phyloP scores from a whole-genome alignment of 306 rosid genomes.

The Trifolium repens region DNA sequence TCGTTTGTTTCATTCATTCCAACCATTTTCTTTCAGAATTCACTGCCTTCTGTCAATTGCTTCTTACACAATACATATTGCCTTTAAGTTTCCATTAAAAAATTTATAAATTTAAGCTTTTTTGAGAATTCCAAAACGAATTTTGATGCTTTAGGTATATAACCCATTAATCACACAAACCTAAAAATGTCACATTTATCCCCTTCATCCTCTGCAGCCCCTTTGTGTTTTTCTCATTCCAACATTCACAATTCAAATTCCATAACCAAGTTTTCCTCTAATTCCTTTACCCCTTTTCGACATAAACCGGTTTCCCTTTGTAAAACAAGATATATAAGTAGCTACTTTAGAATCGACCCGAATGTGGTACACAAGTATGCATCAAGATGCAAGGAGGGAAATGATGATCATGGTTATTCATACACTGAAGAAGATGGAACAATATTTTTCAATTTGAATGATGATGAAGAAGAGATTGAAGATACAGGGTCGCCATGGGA shows the following conservation, averaged over 20 bases:
- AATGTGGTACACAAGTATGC: conserved; percentile 35
- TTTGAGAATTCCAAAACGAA: no score
- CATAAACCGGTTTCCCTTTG: conserved; percentile 27
- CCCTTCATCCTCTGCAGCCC: conserved; percentile 48
- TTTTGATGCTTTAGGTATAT: conserved; percentile 36
- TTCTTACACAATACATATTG: no score
- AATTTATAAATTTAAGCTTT: no score
- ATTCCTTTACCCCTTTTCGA: conserved; percentile 44
- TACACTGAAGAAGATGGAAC: conserved; percentile 47
- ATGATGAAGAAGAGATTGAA: conserved; percentile 59
- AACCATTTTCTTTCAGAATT: no score
- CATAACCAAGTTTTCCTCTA: conserved; percentile 21
- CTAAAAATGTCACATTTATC: conserved; percentile 62
- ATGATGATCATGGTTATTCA: conserved; percentile 40
- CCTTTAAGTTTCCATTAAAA: no score
- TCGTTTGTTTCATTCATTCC: no score
- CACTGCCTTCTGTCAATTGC: no score
- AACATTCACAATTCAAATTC: conserved; percentile 46
- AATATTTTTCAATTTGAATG: conserved; percentile 50
- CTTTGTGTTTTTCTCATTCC: conserved; percentile 45
- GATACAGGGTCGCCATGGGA: conserved; percentile 75
- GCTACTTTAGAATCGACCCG: conserved; percentile 35
- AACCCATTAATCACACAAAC: conserved; percentile 25
- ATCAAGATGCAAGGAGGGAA: conserved; percentile 43
- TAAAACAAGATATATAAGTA: conserved; percentile 7